A percentile compares a stretch with the other conserved stretches of the same genome.
Conservation (phyloP, 1,139 yeast species). For the Pichiaceae sp. region DNA sequence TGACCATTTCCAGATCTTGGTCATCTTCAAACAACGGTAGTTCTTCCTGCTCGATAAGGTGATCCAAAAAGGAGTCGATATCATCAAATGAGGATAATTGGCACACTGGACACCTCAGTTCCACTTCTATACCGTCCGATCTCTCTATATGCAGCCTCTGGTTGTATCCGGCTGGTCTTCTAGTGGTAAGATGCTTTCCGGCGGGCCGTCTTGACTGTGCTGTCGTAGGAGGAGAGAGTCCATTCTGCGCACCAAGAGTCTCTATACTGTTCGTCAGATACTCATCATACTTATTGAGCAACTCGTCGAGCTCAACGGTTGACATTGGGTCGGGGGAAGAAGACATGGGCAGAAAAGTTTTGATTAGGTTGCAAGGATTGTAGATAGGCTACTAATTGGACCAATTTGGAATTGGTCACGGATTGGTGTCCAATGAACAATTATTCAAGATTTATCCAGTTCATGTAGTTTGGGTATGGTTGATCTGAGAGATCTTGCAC, state of each 20-base stretch:
- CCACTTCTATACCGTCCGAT: slow-evolving; percentile 10
- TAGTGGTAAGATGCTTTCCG: slow-evolving; percentile 1
- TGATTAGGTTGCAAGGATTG: no score
- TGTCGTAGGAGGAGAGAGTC: not conserved
- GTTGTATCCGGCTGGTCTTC: slow-evolving; percentile 1
- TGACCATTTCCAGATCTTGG: slow-evolving; percentile 6
- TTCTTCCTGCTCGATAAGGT: slow-evolving; percentile 7
- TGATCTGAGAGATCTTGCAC: no score
- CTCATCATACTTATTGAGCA: not conserved
- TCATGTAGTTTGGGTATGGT: no score
- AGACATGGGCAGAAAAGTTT: no score
- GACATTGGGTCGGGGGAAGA: not conserved
- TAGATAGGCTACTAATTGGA: no score
- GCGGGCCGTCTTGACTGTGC: not conserved
- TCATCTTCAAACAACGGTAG: slow-evolving; percentile 8
- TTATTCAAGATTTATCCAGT: no score
- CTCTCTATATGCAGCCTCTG: slow-evolving; percentile 4
- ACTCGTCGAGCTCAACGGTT: not conserved
- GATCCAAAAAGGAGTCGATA: slow-evolving; percentile 5
- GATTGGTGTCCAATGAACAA: no score
- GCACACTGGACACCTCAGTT: slow-evolving; percentile 11
- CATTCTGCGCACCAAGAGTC: no score
- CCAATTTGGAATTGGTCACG: no score
- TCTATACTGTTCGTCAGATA: not conserved
- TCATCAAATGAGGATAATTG: not conserved